Percentiles rank a stretch among this genome's conserved stretches.
These are phyloP conservation scores for Middelhovenomyces tepae DNA, from an alignment of 805 yeast species.

Conservation along the genomic window DNA sequence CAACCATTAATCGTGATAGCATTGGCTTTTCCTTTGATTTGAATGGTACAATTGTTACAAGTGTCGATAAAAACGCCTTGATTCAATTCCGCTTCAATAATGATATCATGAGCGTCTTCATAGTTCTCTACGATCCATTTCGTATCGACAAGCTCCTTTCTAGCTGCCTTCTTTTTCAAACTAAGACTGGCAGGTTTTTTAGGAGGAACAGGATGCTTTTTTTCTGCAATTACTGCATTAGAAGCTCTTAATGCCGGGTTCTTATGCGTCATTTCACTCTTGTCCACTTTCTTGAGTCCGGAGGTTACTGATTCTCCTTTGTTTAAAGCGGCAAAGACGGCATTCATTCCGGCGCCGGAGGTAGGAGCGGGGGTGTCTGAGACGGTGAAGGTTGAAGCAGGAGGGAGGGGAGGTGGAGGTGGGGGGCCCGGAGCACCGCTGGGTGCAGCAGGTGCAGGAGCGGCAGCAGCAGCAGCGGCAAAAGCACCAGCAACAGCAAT, in stretches of 20 bases:
- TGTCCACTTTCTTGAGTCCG: slow-evolving; percentile 84
- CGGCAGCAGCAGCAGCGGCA: slow-evolving; percentile 31
- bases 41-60: slow-evolving; percentile 64
- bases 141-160: slow-evolving; percentile 70
- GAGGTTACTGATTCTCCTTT: slow-evolving; percentile 79
- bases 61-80: slow-evolving; percentile 87
- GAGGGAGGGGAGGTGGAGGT: slow-evolving; percentile 88
- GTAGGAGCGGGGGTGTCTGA: slow-evolving; percentile 20
- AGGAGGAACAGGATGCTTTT: slow-evolving; percentile 61
- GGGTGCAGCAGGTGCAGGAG: slow-evolving; percentile 31
- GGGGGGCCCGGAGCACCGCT: slow-evolving; percentile 48
- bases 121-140: slow-evolving; percentile 85
- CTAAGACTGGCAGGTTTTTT: slow-evolving; percentile 67
- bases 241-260: slow-evolving; percentile 68
- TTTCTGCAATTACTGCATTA: slow-evolving; percentile 36
- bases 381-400: slow-evolving; percentile 51
- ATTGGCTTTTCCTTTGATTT: slow-evolving; percentile 84
- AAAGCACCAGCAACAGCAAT: slow-evolving; percentile 24
- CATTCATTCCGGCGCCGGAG: slow-evolving; percentile 52
- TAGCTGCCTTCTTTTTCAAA: slow-evolving; percentile 39
- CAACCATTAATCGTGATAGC: slow-evolving; percentile 76
- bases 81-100: slow-evolving; percentile 72
- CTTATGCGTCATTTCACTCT: slow-evolving; percentile 88
- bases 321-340: slow-evolving; percentile 86
- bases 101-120: slow-evolving; percentile 52